These are phyloP conservation scores for Fusarium sp. DNA, from an alignment of 2,329 filamentous ascomycete genomes.

Conservation along the genomic window DNA sequence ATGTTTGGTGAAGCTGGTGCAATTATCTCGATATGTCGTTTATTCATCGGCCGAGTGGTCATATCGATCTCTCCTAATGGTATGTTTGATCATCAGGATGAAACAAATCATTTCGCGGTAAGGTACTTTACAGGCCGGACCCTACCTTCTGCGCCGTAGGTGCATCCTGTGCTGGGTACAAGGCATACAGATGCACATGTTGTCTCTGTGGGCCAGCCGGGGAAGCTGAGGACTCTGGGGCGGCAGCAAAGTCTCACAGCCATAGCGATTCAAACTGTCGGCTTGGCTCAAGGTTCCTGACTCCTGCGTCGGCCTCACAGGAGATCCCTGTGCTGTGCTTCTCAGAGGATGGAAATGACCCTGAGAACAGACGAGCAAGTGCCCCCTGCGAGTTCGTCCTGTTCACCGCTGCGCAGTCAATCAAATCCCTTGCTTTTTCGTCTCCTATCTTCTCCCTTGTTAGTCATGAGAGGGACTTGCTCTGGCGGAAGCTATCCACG, in stretches of 20 bases:
- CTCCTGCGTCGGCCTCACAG: conserved; percentile 1
- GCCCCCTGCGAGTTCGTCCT: conserved; percentile 19
- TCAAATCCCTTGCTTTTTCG: conserved; percentile 11
- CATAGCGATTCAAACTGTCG: background rate
- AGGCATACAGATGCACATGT: background rate
- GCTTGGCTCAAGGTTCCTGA: conserved; percentile 7
- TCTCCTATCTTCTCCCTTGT: conserved; percentile 5
- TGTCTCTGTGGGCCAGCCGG: conserved; percentile 8
- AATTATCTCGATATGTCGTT: background rate
- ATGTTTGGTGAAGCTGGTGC: background rate
- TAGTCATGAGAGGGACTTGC: conserved; percentile 11
- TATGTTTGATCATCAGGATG: conserved; percentile 13
- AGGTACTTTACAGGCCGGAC: conserved; percentile 6
- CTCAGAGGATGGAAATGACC: background rate
- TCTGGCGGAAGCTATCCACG: conserved; percentile 27
- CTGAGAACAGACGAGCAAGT: background rate
- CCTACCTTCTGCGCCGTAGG: background rate
- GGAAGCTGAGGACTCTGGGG: background rate
- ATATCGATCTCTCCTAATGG: conserved; percentile 2
- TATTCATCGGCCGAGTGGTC: conserved; percentile 4
- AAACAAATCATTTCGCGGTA: conserved; percentile 21
- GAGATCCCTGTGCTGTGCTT: background rate
- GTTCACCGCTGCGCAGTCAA: conserved; percentile 21
- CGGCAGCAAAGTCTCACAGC: background rate
- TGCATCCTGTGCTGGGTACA: conserved; percentile 1